phyloP scores from a whole-genome alignment of 305 asterid species.

The Ruellia speciosa region DNA sequence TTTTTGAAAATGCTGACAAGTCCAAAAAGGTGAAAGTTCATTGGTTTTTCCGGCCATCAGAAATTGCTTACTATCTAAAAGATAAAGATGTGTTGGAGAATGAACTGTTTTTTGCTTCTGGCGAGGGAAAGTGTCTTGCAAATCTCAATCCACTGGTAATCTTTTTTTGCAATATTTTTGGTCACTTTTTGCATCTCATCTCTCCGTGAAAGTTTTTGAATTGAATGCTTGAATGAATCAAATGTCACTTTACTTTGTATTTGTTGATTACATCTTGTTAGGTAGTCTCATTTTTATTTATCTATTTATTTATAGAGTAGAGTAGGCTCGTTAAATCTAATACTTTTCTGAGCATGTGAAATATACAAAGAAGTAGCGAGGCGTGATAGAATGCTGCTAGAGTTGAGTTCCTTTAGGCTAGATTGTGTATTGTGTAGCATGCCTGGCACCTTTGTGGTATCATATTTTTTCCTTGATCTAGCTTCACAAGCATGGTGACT shows the following conservation, averaged over 20 bases:
- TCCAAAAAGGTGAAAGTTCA: constrained; percentile 55
- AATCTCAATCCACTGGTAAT: constrained; percentile 63
- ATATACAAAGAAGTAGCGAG: background rate
- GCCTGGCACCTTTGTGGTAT: too few relatives aligned
- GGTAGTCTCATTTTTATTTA: background rate
- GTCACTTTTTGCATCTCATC: background rate
- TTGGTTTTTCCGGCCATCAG: constrained; percentile 71
- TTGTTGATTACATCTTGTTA: background rate
- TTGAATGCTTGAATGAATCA: too few relatives aligned
- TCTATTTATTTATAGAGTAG: too few relatives aligned
- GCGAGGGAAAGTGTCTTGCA: constrained; percentile 53
- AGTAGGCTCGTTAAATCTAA: too few relatives aligned
- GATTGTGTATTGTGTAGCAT: too few relatives aligned
- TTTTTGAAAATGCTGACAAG: constrained; percentile 46
- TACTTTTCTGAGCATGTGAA: background rate
- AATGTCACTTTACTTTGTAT: background rate
- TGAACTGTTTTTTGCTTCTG: constrained; percentile 70
- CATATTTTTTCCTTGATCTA: too few relatives aligned
- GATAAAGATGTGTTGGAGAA: constrained; percentile 36
- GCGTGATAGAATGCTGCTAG: background rate
- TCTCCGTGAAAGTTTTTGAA: background rate
- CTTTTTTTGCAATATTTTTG: background rate
- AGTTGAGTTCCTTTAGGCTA: too few relatives aligned
- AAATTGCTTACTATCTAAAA: constrained; percentile 37
- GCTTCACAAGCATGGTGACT: too few relatives aligned